phyloP scores from a whole-genome alignment of 1,284 basidiomycete genomes.

The Melanopsichium pennsylvanicum region DNA sequence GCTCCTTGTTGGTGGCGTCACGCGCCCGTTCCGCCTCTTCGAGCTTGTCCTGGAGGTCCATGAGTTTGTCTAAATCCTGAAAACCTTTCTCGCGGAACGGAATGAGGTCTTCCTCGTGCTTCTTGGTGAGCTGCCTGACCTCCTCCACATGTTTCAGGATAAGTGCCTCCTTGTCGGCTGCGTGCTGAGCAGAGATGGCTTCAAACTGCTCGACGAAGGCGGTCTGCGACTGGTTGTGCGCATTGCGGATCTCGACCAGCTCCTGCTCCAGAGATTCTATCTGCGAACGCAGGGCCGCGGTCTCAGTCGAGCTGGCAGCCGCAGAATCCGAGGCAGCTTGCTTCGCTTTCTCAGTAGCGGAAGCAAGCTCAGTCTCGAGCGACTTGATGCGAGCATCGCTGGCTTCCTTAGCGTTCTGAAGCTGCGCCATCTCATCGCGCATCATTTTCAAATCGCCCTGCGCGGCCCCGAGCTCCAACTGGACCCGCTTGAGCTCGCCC shows the following conservation, averaged over 20 bases:
- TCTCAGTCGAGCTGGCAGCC: constrained; percentile 25
- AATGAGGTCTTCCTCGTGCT: constrained; percentile 32
- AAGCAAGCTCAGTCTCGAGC: constrained; percentile 30
- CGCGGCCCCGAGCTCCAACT: constrained; percentile 39
- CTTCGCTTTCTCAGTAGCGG: constrained; percentile 32
- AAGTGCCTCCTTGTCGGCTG: constrained; percentile 30
- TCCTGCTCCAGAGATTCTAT: constrained; percentile 33
- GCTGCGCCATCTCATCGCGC: constrained; percentile 28
- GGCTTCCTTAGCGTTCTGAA: constrained; percentile 37
- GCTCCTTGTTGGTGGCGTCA: constrained; percentile 28
- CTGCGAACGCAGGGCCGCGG: constrained; percentile 25
- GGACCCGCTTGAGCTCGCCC: constrained; percentile 32
- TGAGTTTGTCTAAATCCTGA: constrained; percentile 35
- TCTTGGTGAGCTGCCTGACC: constrained; percentile 14
- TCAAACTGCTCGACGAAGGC: constrained; percentile 50
- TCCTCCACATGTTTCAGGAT: constrained; percentile 46
- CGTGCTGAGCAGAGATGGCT: constrained; percentile 24
- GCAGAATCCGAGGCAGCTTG: constrained; percentile 24
- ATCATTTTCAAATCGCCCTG: constrained; percentile 45
- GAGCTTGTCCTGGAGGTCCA: constrained; percentile 50
- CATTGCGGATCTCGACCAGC: constrained; percentile 28
- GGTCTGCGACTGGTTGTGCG: constrained; percentile 42
- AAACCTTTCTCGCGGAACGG: constrained; percentile 32
- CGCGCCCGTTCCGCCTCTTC: constrained; percentile 43
- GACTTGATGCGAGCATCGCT: constrained; percentile 20